Conservation (phyloP, 352 stramenopile species). For the Pseudoperonospora humuli region DNA sequence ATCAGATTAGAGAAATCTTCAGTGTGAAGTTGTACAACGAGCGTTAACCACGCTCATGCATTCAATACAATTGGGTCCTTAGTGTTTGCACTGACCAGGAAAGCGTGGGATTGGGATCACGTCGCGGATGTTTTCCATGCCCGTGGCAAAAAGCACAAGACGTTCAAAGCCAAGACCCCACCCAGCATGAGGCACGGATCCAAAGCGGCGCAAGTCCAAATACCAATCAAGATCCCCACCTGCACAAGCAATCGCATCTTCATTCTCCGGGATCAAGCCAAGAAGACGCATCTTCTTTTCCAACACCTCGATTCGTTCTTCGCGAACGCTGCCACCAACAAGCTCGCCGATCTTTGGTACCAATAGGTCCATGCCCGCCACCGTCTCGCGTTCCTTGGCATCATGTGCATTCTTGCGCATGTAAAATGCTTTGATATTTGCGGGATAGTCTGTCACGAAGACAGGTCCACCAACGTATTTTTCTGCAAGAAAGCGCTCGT, state of each 20-base stretch:
- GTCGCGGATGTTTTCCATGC: slow-evolving; percentile 98
- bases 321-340: slow-evolving; percentile 94
- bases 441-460: slow-evolving; percentile 98
- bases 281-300: slow-evolving; percentile 54
- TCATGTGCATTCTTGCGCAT: slow-evolving; percentile 94
- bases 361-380: slow-evolving; percentile 96
- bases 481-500: slow-evolving; percentile 94
- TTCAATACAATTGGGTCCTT: too few relatives aligned
- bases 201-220: slow-evolving; percentile 94
- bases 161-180: slow-evolving; percentile 98
- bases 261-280: slow-evolving; percentile 42
- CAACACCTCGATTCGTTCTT: slow-evolving; percentile 91
- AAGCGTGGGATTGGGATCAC: slow-evolving; percentile 96
- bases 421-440: slow-evolving; percentile 98
- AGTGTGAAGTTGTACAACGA: slow-evolving; percentile 4
- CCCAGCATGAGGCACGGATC: slow-evolving; percentile 94
- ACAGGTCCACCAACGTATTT: slow-evolving; percentile 66
- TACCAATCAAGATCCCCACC: slow-evolving; percentile 92
- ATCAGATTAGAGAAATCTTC: too few relatives aligned
- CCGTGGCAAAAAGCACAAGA: slow-evolving; percentile 95
- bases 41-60: too few relatives aligned
- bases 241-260: slow-evolving; percentile 24
- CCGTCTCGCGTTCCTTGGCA: slow-evolving; percentile 81
- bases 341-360: slow-evolving; percentile 95
- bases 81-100: slow-evolving; percentile 88